Conservation (phyloP, 345 rosid species). For the Dipteronia sinensis region DNA sequence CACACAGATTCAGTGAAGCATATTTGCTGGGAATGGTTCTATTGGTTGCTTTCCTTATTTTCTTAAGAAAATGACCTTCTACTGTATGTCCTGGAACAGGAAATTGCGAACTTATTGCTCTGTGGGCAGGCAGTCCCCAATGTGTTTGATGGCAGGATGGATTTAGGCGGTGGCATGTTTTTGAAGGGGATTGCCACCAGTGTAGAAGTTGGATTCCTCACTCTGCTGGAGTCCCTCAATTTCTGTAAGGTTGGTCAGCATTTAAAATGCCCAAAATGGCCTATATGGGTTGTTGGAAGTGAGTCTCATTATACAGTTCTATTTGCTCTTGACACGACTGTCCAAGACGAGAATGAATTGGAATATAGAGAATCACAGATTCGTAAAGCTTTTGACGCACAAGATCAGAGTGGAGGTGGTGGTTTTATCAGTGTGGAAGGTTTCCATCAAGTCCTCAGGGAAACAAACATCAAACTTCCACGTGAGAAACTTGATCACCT, state of each 20-base stretch:
- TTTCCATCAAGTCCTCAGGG: conserved; percentile 81
- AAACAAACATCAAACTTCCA: conserved; percentile 63
- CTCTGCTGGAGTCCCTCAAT: conserved; percentile 89
- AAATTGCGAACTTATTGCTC: conserved; percentile 88
- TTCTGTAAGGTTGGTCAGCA: conserved; percentile 96
- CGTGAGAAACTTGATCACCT: conserved; percentile 68
- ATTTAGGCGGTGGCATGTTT: conserved; percentile 96
- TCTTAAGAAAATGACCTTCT: conserved; percentile 9
- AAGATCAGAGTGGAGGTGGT: conserved; percentile 99
- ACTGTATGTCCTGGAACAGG: conserved; percentile 52
- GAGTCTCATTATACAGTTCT: conserved; percentile 98
- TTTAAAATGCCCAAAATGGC: conserved; percentile 94
- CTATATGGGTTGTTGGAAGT: conserved; percentile 99
- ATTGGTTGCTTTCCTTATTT: neutral
- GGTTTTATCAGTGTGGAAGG: conserved; percentile 96
- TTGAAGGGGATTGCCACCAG: conserved; percentile 75
- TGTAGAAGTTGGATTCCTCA: conserved; percentile 97
- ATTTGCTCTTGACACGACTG: conserved; percentile 82
- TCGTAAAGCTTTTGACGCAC: conserved; percentile 87
- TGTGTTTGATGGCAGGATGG: conserved; percentile 96
- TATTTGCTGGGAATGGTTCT: neutral
- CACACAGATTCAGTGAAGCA: conserved; percentile 10
- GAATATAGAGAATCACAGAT: conserved; percentile 92
- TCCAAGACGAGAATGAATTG: conserved; percentile 92
- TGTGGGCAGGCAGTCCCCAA: conserved; percentile 98